Base-by-base conservation (phyloP, 208 protist species). In the Trypanosoma mega region DNA sequence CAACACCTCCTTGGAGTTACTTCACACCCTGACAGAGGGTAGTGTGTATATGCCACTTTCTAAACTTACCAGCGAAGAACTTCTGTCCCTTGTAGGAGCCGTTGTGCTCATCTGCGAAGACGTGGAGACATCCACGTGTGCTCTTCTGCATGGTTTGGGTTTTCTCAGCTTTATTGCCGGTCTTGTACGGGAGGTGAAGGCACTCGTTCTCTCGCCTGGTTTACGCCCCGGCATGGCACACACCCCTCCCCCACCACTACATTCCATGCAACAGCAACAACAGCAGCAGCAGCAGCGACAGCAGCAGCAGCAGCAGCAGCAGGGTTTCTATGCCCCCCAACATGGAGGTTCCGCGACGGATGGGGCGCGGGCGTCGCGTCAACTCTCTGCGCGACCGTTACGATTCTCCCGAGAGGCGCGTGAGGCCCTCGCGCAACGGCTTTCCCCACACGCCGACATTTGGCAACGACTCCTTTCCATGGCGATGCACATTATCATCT, bases 401-500 rank as follows among this genome's bases (percentile, higher is more conserved):
- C 66, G 54, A 14, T 60, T 60, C 63, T 70, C 44, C 3, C 75
- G 75, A 3, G 45, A 75, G 7, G 74, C 76, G 0, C 67, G 81
- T 11, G 67, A 76, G 54, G 53, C 72, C 14, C 61, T 94, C 20
- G 87, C 87, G 8, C 59, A 49, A 16, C 56, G 74, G 14, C 72
- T 94, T n/a, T 75, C 81, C 66, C 84, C 84, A 9, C 74, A 90
- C 48, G 55, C 72, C 26, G 74, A 77, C 16, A 56, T 94, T 26
- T 94, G 87, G 85, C 44, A 76, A 54, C 65, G 72, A n/a, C 76
- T 94, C 24, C 76, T 94, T 37, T 55, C 72, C 0, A 71, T 82
- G 0, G 81, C 81, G 8, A 94, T 94, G 87, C 83, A 86, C 58
- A 78, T 94, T 27, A 94, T 92, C 59, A 73, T 78, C 11, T 80